A percentile compares a stretch with the other conserved stretches of the same genome.
Evolutionary conservation across 2,329 filamentous ascomycete genomes (phyloP).

Genomic region (Ophiocordyceps unilateralis): DNA sequence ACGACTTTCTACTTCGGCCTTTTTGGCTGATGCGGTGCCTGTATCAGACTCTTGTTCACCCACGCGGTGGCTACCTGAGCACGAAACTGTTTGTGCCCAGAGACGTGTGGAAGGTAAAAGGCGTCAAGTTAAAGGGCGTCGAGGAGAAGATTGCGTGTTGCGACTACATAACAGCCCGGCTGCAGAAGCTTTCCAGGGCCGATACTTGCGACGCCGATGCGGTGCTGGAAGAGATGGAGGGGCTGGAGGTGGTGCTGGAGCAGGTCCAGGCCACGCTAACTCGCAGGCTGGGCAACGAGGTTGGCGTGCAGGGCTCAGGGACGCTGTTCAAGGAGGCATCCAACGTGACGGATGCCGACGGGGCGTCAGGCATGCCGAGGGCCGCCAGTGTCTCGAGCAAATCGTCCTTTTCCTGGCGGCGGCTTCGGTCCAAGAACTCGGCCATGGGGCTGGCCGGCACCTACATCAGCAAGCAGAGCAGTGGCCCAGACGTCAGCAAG

Average conservation of each 20-base stretch:
- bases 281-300: slow-evolving; percentile 84
- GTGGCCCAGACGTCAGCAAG: slow-evolving; percentile 9
- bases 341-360: slow-evolving; percentile 26
- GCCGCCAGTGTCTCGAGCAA: slow-evolving; percentile 53
- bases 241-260: slow-evolving; percentile 69
- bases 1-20: slow-evolving; percentile 73
- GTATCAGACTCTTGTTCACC: slow-evolving; percentile 82
- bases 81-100: slow-evolving; percentile 82
- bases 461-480: slow-evolving; percentile 19
- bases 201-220: slow-evolving; percentile 85
- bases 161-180: slow-evolving; percentile 74
- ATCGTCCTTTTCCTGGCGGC: slow-evolving; percentile 68
- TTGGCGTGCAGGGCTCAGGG: slow-evolving; percentile 63
- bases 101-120: slow-evolving; percentile 87
- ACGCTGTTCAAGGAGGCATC: slow-evolving; percentile 57
- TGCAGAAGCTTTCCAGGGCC: slow-evolving; percentile 67
- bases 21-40: slow-evolving; percentile 97
- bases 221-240: slow-evolving; percentile 85
- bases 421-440: slow-evolving; percentile 79
- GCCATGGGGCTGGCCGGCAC: slow-evolving; percentile 37
- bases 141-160: slow-evolving; percentile 92
- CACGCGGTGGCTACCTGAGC: slow-evolving; percentile 80
- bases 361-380: slow-evolving; percentile 26
- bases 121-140: slow-evolving; percentile 76
- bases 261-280: slow-evolving; percentile 60